These are phyloP conservation scores for Podospora sp. DNA, from an alignment of 495 filamentous ascomycete genomes.

Conservation along the genomic window DNA sequence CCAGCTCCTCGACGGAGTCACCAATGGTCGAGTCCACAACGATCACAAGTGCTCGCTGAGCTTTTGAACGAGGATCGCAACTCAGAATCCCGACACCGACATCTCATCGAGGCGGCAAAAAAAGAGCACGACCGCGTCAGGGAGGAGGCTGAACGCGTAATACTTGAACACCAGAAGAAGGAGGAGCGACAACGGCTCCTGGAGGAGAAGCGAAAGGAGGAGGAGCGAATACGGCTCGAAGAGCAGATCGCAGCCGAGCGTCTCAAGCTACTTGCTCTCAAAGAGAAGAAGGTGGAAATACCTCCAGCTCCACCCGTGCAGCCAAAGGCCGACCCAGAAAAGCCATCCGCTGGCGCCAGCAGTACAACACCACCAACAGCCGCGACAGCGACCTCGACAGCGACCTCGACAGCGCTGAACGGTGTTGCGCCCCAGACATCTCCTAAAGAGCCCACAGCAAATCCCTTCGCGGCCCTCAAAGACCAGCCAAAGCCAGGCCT, in stretches of 20 bases:
- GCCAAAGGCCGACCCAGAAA: constrained; percentile 35
- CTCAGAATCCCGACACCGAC: constrained; percentile 54
- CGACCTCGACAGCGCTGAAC: background rate
- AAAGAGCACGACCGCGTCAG: constrained; percentile 65
- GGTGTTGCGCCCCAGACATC: background rate
- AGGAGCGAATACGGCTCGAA: constrained; percentile 54
- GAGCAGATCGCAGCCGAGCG: constrained; percentile 46
- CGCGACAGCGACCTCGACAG: background rate
- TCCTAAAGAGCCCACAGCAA: background rate
- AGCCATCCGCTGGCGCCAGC: constrained; percentile 17
- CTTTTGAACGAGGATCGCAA: constrained; percentile 45
- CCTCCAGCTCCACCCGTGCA: constrained; percentile 40
- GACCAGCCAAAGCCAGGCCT: too few species aligned
- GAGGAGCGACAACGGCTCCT: constrained; percentile 51
- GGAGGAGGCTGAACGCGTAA: constrained; percentile 58
- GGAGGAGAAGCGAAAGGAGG: constrained; percentile 53
- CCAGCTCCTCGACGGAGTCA: constrained; percentile 38
- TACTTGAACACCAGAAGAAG: constrained; percentile 47
- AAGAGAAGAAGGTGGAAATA: constrained; percentile 46
- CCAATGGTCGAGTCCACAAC: constrained; percentile 40
- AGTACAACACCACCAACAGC: background rate
- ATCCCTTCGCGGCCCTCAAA: constrained; percentile 18
- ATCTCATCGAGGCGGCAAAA: constrained; percentile 63
- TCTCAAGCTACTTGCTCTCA: constrained; percentile 45
- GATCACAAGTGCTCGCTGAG: constrained; percentile 36